Percentiles rank a stretch among this genome's conserved stretches.
These are phyloP conservation scores for Paratinospora sagittata DNA, from an alignment of 164 flowering plant species.

Conservation along the genomic window DNA sequence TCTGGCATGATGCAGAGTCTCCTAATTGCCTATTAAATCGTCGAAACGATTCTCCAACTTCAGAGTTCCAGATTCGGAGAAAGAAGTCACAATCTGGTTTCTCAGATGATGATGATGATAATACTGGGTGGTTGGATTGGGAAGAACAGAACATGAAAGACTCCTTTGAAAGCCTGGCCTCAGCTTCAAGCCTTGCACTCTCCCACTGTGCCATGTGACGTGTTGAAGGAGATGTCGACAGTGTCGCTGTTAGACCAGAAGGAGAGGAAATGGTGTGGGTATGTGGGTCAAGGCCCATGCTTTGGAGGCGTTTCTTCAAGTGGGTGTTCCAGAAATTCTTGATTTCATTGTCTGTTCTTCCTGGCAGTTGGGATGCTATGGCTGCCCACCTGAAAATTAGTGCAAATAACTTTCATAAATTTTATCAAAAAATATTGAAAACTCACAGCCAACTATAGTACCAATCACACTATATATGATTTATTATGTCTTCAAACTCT, in stretches of 20 bases:
- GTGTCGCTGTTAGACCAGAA: background rate
- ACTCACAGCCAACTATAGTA: background rate
- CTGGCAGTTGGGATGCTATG: conserved; percentile 79
- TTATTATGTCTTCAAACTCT: no score
- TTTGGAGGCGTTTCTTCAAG: conserved; percentile 64
- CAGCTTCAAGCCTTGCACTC: conserved; percentile 93
- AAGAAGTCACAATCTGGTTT: conserved; percentile 46
- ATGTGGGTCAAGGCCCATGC: conserved; percentile 63
- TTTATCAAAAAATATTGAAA: background rate
- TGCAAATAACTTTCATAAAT: background rate
- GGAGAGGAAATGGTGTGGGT: conserved; percentile 45
- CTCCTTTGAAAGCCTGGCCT: conserved; percentile 75
- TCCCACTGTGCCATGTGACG: conserved; percentile 99
- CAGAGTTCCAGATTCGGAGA: conserved; percentile 80
- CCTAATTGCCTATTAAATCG: conserved; percentile 12
- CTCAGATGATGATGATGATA: background rate
- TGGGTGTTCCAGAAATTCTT: conserved; percentile 99
- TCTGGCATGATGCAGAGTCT: conserved; percentile 26
- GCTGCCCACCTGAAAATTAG: conserved; percentile 77
- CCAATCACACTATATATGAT: background rate
- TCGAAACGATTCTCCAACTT: conserved; percentile 82
- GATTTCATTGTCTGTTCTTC: conserved; percentile 96
- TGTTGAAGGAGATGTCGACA: conserved; percentile 32
- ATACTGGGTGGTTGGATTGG: conserved; percentile 6
- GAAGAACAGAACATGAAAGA: conserved; percentile 30